A percentile compares a stretch with the other conserved stretches of the same genome.
phyloP scores from a whole-genome alignment of 1,139 yeast species.

The Pichia kudriavzevii region DNA sequence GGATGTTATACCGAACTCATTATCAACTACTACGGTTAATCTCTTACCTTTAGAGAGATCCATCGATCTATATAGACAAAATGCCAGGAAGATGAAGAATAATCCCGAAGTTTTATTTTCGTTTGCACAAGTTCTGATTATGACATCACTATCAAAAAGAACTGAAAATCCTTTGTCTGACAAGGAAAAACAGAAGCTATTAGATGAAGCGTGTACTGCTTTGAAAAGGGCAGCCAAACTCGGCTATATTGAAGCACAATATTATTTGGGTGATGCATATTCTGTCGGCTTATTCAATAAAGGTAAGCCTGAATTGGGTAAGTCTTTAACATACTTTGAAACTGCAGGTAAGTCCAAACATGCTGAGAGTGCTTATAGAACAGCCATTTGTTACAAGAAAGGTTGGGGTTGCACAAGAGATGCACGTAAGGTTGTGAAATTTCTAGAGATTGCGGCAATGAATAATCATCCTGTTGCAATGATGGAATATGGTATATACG shows the following conservation, averaged over 20 bases:
- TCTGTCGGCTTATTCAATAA: slow-evolving; percentile 64
- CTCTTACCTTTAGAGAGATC: slow-evolving; percentile 79
- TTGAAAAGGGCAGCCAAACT: slow-evolving; percentile 68
- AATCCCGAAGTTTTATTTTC: slow-evolving; percentile 84
- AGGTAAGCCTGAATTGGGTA: slow-evolving; percentile 73
- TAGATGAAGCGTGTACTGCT: slow-evolving; percentile 71
- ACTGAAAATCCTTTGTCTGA: slow-evolving; percentile 11
- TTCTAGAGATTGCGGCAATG: slow-evolving; percentile 79
- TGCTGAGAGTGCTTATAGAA: slow-evolving; percentile 82
- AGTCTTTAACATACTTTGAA: slow-evolving; percentile 70
- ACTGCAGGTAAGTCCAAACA: slow-evolving; percentile 93
- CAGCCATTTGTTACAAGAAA: slow-evolving; percentile 86
- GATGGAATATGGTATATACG: slow-evolving; percentile 84
- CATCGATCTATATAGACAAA: slow-evolving; percentile 77
- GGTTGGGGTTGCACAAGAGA: slow-evolving; percentile 91
- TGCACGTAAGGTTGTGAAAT: slow-evolving; percentile 77
- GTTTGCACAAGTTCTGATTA: slow-evolving; percentile 56
- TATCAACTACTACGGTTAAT: slow-evolving; percentile 3
- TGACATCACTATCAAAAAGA: slow-evolving; percentile 18
- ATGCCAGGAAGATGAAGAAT: slow-evolving; percentile 75
- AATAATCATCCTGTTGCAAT: slow-evolving; percentile 93
- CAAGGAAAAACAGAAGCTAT: slow-evolving; percentile 39
- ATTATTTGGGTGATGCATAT: slow-evolving; percentile 79
- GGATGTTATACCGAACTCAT: not conserved
- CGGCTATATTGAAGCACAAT: slow-evolving; percentile 87